Base-by-base conservation (phyloP, 768 basidiomycete genomes). In the Suillus brevipes region DNA sequence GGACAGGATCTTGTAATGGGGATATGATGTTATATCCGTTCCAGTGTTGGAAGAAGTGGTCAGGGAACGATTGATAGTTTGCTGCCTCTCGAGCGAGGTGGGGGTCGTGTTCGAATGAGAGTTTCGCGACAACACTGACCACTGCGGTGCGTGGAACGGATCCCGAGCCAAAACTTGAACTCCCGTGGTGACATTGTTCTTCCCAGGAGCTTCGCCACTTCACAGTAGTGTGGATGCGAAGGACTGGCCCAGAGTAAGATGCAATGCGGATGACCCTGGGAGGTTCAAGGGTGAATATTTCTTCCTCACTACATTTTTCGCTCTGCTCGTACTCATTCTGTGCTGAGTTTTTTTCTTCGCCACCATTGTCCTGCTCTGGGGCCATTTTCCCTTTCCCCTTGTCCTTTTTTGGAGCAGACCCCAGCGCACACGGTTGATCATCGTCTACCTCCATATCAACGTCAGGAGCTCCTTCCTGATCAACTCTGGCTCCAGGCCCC, bases 101-200 rank as follows among this genome's bases (percentile, higher is more conserved):
- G 0, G 0, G 0, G 36, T 83, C 83, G 23, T 71, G 0, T 53
- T 72, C 25, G 12, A 75, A 59, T 0, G 84, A 83, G 45, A 85
- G 70, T 69, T 85, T 85, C 0, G 80, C 83, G 18, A 75, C 74
- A 3, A 84, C 82, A 3, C 73, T 65, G 13, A 85, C 78, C 45
- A 59, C 79, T 20, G 77, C 73, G 3, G 80, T 84, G 6, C 59
- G 69, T 3, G 68, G 74, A 10, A 53, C 34, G 18, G 63, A 16
- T 9, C 13, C 52, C 37, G 36, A 31, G 4, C 3, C 1, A 1
- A 13, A 2, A 1, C 0, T 3, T 45, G 42, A 43, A 4, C 23
- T 45, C 20, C 9, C 6, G 47, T 72, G 72, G 1, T 28, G 6
- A 38, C 71, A 55, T 16, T 34, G 45, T 62, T 20, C 13, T 14